Conservation (phyloP, 2,329 filamentous ascomycete species). For the Claviceps paspali region DNA sequence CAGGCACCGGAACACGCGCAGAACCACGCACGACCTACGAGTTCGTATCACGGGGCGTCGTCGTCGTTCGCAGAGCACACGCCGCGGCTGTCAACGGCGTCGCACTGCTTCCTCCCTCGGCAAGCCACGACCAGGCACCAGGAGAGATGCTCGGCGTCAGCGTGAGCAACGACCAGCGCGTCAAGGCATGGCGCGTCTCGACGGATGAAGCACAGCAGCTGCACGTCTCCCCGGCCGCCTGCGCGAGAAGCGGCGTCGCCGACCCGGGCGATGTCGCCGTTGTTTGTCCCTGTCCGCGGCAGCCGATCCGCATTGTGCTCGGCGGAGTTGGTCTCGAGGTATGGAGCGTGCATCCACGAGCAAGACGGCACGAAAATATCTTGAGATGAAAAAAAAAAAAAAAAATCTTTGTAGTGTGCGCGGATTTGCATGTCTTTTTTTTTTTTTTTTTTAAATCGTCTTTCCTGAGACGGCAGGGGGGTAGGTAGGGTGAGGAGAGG, state of each 20-base stretch:
- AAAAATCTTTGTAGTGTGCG: too few species aligned
- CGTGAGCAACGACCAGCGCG: conserved; percentile 45
- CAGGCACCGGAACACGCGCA: neutral
- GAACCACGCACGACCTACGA: conserved; percentile 7
- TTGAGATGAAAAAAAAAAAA: too few species aligned
- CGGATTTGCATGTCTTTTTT: too few species aligned
- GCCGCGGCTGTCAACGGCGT: conserved; percentile 55
- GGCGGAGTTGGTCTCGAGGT: conserved; percentile 32
- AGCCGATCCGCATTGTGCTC: conserved; percentile 18
- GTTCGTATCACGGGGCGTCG: conserved; percentile 11
- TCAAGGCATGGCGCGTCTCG: conserved; percentile 38
- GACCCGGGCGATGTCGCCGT: conserved; percentile 39
- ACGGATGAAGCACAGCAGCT: conserved; percentile 6
- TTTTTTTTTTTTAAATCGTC: too few species aligned
- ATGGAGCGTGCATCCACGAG: conserved; percentile 15
- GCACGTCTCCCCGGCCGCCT: conserved; percentile 26
- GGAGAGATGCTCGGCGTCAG: conserved; percentile 22
- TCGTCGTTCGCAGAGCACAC: conserved; percentile 39
- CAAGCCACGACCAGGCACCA: conserved; percentile 1
- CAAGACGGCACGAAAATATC: too few species aligned
- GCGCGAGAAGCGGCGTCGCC: conserved; percentile 43
- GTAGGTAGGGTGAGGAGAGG: too few species aligned
- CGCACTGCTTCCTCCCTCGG: conserved; percentile 18
- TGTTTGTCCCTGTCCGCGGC: conserved; percentile 10
- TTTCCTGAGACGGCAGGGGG: too few species aligned